Evolutionary conservation across 164 flowering plant species (phyloP), one percentile per base, ranked within the genome.

Genomic region (Aristolochia contorta): DNA sequence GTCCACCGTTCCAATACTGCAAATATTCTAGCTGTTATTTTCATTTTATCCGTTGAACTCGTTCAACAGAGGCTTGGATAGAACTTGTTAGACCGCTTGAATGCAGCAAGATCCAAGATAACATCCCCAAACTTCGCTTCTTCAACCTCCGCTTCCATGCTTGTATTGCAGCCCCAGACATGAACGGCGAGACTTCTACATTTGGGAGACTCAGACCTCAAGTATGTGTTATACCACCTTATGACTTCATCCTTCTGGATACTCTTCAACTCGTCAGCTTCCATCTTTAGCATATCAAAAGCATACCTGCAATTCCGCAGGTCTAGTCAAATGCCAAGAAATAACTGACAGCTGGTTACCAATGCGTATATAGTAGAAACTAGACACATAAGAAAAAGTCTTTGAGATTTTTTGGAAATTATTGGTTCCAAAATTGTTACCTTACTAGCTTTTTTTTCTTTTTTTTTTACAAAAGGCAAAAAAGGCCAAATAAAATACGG

Each of bases 161-260:
- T 71, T 2, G 92, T 73, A 69, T 84, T 77, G 78, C 96, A 84
- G 23, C 98, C 98, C 98, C 98, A 93, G 0, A 93, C 77, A 47
- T 84, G 82, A 62, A 86, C 52, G 6, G 84, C 80, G 62, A 93
- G 89, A 67, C 79, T 80, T 46, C 95, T 70, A 47, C 95, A 80
- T 58, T 81, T 82, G 0, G 84, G 83, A 58, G 96, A 93, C 14
- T 82, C 47, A 30, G 72, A 70, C 37, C 62, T 72, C 58, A 93
- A 47, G 67, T 88, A 90, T 10, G 77, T 85, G 33, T 65, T 76
- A 65, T 75, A 93, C 96, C 92, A 90, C 30, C 82, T 72, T 9
- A 80, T 62, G 59, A 93, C 64, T 24, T 93, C 95, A 30, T 57
- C 69, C 79, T 86, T 90, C 41, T 65, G n/a, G 16, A 90, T 84